These are phyloP conservation scores for Paraleonurus japonicus DNA, from an alignment of 257 asterid genomes.

Conservation along the genomic window DNA sequence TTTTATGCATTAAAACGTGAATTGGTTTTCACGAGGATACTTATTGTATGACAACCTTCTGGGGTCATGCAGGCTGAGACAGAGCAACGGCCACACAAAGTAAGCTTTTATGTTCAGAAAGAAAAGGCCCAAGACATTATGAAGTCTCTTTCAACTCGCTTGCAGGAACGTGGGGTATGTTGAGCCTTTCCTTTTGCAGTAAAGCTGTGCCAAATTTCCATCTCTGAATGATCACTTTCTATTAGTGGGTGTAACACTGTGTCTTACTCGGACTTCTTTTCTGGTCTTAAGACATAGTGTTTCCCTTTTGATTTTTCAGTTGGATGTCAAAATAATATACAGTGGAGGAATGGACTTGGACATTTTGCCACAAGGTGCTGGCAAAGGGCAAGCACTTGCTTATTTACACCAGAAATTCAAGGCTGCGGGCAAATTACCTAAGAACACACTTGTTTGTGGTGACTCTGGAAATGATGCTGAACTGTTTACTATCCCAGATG, in stretches of 20 bases:
- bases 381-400: constrained; percentile 99
- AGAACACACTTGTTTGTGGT: constrained; percentile 91
- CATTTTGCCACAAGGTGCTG: constrained; percentile 96
- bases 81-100: constrained; percentile 97
- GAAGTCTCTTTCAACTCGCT: constrained; percentile 51
- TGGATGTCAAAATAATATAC: constrained; percentile 93
- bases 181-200: constrained; percentile 14
- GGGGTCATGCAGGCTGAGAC: constrained; percentile 74
- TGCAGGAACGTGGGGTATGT: constrained; percentile 83
- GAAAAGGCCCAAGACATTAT: constrained; percentile 69
- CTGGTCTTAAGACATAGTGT: constrained; percentile 9
- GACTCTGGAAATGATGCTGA: constrained; percentile 99
- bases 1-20: constrained; percentile 1
- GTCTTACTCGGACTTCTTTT: constrained; percentile 6
- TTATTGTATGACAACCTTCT: constrained; percentile 24
- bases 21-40: constrained; percentile 18
- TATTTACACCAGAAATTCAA: constrained; percentile 79
- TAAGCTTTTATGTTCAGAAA: constrained; percentile 79
- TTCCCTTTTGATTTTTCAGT: constrained; percentile 47
- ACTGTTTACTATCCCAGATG: constrained; percentile 81
- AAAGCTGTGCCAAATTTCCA: constrained; percentile 11
- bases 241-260: constrained; percentile 12
- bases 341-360: constrained; percentile 99
- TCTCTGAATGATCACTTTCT: constrained; percentile 11
- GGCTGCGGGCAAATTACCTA: constrained; percentile 62